These are phyloP conservation scores for Pythium folliculosum DNA, from an alignment of 352 stramenopile genomes.

Conservation along the genomic window DNA sequence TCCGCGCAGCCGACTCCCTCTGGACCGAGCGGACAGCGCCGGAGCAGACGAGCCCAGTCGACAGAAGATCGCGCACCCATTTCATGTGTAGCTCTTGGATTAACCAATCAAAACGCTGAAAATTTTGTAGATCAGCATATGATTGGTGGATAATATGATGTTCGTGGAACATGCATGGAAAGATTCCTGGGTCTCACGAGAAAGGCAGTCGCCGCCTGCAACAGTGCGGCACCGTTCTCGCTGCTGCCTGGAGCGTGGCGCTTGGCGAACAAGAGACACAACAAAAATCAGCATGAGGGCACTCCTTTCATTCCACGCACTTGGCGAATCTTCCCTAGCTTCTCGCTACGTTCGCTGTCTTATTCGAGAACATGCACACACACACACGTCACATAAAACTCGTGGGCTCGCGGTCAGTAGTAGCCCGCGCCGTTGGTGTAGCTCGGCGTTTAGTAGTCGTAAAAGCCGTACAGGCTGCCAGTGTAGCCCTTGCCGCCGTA, in stretches of 20 bases:
- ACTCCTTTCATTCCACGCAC: no score
- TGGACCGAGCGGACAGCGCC: constrained; percentile 9
- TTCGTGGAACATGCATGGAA: not conserved
- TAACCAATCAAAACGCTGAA: not conserved
- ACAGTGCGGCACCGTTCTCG: not conserved
- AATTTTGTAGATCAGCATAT: not conserved
- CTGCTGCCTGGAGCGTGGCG: no score
- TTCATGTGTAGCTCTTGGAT: not conserved
- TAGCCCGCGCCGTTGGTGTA: not conserved
- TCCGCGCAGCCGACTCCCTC: not conserved
- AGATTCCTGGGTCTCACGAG: not conserved
- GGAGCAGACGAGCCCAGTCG: constrained; percentile 14
- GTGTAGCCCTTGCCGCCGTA: constrained; percentile 5
- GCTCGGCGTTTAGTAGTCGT: not conserved
- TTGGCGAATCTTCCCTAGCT: no score
- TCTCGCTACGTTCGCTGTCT: no score
- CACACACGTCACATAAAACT: no score
- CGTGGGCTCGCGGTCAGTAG: not conserved
- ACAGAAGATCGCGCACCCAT: not conserved
- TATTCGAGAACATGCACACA: no score
- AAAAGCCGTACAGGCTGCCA: not conserved
- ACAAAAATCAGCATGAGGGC: no score
- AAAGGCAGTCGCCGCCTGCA: not conserved
- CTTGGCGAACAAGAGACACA: no score
- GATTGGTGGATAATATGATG: not conserved